A percentile compares a stretch with the other conserved stretches of the same genome.
Conservation (phyloP, 164 flowering plant genomes). For the Piper longum region DNA sequence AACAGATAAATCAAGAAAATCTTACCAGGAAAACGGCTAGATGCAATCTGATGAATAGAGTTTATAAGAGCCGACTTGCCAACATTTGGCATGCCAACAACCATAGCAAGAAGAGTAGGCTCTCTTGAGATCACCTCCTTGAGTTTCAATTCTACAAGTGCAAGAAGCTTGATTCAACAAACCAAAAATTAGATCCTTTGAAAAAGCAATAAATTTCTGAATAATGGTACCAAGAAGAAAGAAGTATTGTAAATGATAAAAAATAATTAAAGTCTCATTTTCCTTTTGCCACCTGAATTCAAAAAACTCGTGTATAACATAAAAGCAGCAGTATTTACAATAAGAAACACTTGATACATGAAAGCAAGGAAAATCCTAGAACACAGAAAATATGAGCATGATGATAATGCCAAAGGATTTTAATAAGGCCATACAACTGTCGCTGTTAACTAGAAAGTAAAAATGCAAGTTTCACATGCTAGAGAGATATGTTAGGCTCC, state of each 20-base stretch:
- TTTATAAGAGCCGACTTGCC: slow-evolving; percentile 92
- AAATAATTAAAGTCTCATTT: background rate
- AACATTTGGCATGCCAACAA: slow-evolving; percentile 95
- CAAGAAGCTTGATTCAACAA: slow-evolving; percentile 50
- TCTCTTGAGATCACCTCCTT: slow-evolving; percentile 77
- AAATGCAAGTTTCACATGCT: too few species aligned
- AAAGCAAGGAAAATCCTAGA: too few species aligned
- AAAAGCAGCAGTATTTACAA: background rate
- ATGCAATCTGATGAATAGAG: slow-evolving; percentile 72
- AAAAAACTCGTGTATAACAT: background rate
- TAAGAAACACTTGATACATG: too few species aligned
- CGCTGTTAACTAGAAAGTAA: too few species aligned
- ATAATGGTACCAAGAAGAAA: background rate
- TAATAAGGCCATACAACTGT: too few species aligned
- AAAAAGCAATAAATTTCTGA: background rate
- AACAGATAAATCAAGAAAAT: background rate
- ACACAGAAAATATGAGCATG: too few species aligned
- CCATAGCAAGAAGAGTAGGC: slow-evolving; percentile 96
- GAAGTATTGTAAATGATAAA: background rate
- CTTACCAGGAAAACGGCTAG: slow-evolving; percentile 68
- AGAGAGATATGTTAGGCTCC: too few species aligned
- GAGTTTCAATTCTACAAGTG: slow-evolving; percentile 67
- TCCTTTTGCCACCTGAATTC: background rate
- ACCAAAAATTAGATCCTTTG: slow-evolving; percentile 8
- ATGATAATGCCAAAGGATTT: too few species aligned